Conservation (phyloP, 2,329 filamentous ascomycete genomes). For the Pseudogymnoascus sp. region DNA sequence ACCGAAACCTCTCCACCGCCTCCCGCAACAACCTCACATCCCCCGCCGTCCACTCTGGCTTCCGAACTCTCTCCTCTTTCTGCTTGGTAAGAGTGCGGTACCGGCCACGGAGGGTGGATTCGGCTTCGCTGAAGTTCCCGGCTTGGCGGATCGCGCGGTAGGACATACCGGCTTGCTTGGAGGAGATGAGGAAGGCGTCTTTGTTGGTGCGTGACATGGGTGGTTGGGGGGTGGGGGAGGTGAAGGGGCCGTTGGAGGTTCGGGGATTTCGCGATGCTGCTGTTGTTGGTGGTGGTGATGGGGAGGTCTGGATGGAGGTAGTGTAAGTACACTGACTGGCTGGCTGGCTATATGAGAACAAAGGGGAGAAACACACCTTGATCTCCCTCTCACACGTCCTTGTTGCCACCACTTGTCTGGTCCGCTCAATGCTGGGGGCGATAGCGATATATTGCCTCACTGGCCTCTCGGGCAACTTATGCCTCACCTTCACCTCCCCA, state of each 20-base stretch:
- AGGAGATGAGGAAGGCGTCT: constrained; percentile 45
- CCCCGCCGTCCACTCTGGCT: constrained; percentile 52
- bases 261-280: neutral
- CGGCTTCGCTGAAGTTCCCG: constrained; percentile 53
- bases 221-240: neutral
- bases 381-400: neutral
- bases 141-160: constrained; percentile 55
- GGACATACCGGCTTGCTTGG: constrained; percentile 48
- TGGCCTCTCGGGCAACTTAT: neutral
- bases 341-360: neutral
- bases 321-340: neutral
- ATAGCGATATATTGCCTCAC: neutral
- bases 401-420: neutral
- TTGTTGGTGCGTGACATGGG: constrained; percentile 18
- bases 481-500: neutral
- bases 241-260: neutral
- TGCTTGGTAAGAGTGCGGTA: constrained; percentile 58
- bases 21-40: constrained; percentile 49
- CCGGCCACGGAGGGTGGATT: constrained; percentile 65
- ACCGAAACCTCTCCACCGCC: neutral
- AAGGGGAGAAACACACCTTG: neutral
- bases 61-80: constrained; percentile 53
- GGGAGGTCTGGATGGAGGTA: neutral
- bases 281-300: neutral
- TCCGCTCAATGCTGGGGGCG: neutral